Evolutionary conservation across 768 basidiomycete genomes (phyloP).

Genomic region (Boletellus ananiceps): DNA sequence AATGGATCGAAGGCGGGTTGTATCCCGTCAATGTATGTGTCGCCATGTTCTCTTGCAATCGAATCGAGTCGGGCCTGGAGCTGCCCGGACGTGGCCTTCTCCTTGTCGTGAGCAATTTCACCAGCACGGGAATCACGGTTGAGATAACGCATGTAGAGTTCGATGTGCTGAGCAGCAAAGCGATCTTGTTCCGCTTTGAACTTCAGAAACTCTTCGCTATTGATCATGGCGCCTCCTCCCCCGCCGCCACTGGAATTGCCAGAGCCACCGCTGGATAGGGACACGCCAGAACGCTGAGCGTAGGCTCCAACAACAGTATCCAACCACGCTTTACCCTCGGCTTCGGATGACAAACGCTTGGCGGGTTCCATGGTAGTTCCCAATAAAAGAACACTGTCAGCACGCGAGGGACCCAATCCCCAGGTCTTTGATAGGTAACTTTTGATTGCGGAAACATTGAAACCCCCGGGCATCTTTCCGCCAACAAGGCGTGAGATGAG

Average conservation of each 20-base stretch:
- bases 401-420: constrained; percentile 89
- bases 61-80: constrained; percentile 87
- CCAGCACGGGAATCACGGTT: constrained; percentile 90
- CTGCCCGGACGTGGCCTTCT: constrained; percentile 65
- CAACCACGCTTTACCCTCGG: constrained; percentile 91
- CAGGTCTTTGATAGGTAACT: constrained; percentile 84
- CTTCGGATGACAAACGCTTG: constrained; percentile 88
- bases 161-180: constrained; percentile 89
- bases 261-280: constrained; percentile 64
- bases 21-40: constrained; percentile 89
- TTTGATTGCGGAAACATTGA: constrained; percentile 91
- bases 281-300: constrained; percentile 85
- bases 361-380: constrained; percentile 91
- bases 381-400: constrained; percentile 86
- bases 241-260: constrained; percentile 56
- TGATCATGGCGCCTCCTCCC: constrained; percentile 81
- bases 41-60: constrained; percentile 89
- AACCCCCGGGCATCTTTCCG: constrained; percentile 98
- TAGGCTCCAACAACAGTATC: constrained; percentile 81
- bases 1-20: constrained; percentile 91
- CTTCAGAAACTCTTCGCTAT: constrained; percentile 96
- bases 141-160: constrained; percentile 96
- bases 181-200: constrained; percentile 92
- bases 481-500: constrained; percentile 89
- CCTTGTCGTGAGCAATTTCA: constrained; percentile 82